A percentile compares a stretch with the other conserved stretches of the same genome.
phyloP scores from a whole-genome alignment of 768 basidiomycete species.

The Saitozyma podzolica region DNA sequence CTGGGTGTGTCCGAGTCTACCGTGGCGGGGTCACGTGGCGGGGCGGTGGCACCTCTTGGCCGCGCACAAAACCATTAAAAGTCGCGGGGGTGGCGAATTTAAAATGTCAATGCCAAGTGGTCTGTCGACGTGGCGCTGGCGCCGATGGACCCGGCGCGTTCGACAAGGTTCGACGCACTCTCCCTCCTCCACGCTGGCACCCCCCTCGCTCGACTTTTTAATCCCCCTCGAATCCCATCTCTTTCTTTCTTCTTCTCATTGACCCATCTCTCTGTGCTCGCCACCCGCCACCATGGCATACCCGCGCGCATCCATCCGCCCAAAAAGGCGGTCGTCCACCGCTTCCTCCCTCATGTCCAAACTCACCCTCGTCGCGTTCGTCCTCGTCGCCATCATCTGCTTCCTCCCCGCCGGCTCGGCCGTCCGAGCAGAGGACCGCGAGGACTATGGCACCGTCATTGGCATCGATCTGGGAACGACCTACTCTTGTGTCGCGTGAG shows the following conservation, averaged over 20 bases:
- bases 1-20: not conserved
- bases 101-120: not conserved
- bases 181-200: conserved; percentile 19
- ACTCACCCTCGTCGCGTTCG: conserved; percentile 56
- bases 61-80: not conserved
- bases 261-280: conserved; percentile 4
- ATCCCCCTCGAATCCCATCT: conserved; percentile 1
- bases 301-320: conserved; percentile 28
- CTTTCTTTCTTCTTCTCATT: conserved; percentile 1
- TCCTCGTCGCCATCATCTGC: conserved; percentile 68
- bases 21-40: too few species aligned
- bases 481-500: conserved; percentile 94
- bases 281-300: conserved; percentile 32
- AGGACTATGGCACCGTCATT: conserved; percentile 88
- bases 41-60: too few species aligned
- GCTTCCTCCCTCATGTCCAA: conserved; percentile 37
- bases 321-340: conserved; percentile 9
- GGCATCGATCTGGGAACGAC: conserved; percentile 87
- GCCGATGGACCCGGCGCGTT: not conserved
- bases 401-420: conserved; percentile 65
- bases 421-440: conserved; percentile 65
- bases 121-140: not conserved
- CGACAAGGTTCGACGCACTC: not conserved
- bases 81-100: not conserved
- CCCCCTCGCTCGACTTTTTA: not conserved